Evolutionary conservation across 2,329 filamentous ascomycete species (phyloP).

Genomic region (Fusarium tjaetaba): DNA sequence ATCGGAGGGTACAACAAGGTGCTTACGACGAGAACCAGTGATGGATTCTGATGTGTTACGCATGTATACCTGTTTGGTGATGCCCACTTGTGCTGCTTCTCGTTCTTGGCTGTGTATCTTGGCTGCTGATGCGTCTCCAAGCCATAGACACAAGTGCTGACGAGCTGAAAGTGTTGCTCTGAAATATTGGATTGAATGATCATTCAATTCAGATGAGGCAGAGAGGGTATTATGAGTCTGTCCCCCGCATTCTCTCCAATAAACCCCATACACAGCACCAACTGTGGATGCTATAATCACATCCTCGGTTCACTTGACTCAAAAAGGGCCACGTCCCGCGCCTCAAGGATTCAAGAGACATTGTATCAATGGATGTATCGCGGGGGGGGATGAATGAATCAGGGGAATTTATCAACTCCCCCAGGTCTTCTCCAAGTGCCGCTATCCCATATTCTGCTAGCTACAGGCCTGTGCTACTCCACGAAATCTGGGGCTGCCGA

Average conservation of each 20-base stretch:
- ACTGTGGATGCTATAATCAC: neutral
- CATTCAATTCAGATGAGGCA: neutral
- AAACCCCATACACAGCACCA: conserved; percentile 10
- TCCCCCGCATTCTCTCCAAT: neutral
- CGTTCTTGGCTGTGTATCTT: conserved; percentile 5
- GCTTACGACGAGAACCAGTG: conserved; percentile 13
- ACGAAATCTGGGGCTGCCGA: conserved; percentile 46
- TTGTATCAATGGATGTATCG: neutral
- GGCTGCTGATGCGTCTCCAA: conserved; percentile 17
- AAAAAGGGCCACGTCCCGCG: conserved; percentile 27
- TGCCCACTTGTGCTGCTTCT: conserved; percentile 1
- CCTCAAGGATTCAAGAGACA: neutral
- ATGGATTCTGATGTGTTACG: neutral
- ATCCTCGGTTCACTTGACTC: conserved; percentile 38
- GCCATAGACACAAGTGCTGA: conserved; percentile 19
- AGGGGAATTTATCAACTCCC: neutral
- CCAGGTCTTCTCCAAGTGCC: conserved; percentile 5
- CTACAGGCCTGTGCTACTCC: conserved; percentile 16
- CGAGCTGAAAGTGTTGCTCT: conserved; percentile 9
- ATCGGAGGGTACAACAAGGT: conserved; percentile 20
- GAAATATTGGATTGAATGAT: neutral
- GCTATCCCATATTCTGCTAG: conserved; percentile 28
- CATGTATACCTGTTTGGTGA: conserved; percentile 11
- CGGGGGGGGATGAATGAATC: conserved; percentile 2
- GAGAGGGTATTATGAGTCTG: neutral